These are phyloP conservation scores for Lactarius vividus DNA, from an alignment of 768 basidiomycete genomes.

Conservation along the genomic window DNA sequence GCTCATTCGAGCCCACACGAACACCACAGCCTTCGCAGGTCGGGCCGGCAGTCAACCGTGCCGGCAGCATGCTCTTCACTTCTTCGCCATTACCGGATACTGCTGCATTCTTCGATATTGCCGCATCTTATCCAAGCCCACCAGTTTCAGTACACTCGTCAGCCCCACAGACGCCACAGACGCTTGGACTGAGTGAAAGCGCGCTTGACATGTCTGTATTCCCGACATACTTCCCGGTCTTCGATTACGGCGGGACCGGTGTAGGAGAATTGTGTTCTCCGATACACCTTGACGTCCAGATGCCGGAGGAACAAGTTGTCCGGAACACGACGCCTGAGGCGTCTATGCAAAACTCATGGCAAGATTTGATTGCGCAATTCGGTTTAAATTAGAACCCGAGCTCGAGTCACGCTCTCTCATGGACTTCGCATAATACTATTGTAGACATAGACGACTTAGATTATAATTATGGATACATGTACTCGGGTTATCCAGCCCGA, in stretches of 20 bases:
- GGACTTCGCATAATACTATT: not conserved
- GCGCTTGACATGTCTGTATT: constrained; percentile 22
- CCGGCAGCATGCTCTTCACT: constrained; percentile 1
- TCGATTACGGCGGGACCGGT: constrained; percentile 23
- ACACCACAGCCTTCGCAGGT: constrained; percentile 19
- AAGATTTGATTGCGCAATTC: constrained; percentile 37
- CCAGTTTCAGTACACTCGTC: constrained; percentile 14
- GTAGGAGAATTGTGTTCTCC: constrained; percentile 18
- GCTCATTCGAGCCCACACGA: constrained; percentile 48
- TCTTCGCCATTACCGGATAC: constrained; percentile 12
- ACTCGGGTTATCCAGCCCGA: not conserved
- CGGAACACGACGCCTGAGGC: constrained; percentile 40
- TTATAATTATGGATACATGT: constrained; percentile 5
- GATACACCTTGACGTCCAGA: constrained; percentile 19
- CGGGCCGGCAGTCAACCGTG: not conserved
- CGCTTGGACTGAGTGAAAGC: constrained; percentile 1
- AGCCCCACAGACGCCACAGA: constrained; percentile 17
- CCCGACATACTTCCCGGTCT: constrained; percentile 25
- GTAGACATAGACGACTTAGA: not conserved
- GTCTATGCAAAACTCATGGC: constrained; percentile 24
- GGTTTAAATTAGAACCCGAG: constrained; percentile 23
- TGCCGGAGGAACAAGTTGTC: constrained; percentile 12
- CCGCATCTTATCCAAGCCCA: constrained; percentile 25
- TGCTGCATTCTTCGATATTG: constrained; percentile 18
- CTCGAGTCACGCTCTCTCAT: not conserved